Conservation (phyloP, 1,284 basidiomycete species). For the Lentinula novae-zelandiae region DNA sequence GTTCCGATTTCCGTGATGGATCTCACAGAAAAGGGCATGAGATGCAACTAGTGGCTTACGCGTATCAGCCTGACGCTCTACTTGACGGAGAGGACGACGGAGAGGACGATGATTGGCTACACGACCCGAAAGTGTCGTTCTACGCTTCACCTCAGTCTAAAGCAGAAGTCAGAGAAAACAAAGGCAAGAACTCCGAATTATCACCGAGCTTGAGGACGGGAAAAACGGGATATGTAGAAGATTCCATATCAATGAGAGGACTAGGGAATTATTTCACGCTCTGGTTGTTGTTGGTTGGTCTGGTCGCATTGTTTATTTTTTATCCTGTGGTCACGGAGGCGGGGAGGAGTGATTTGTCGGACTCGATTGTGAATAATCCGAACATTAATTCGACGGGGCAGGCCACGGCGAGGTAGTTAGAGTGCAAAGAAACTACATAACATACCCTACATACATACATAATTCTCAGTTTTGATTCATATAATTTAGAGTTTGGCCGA, state of each 20-base stretch:
- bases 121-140: constrained; percentile 1
- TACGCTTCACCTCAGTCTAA: not conserved
- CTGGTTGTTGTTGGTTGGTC: not conserved
- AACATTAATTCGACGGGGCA: constrained; percentile 1
- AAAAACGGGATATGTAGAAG: not conserved
- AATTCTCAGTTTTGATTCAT: too few relatives aligned
- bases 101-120: constrained; percentile 2
- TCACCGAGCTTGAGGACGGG: too few relatives aligned
- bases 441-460: too few relatives aligned
- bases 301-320: constrained; percentile 3
- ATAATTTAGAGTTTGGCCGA: too few relatives aligned
- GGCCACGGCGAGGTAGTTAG: not conserved
- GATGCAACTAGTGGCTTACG: not conserved
- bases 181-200: too few relatives aligned
- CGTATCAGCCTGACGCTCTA: not conserved
- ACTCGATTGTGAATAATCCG: constrained; percentile 1
- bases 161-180: not conserved
- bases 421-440: too few relatives aligned
- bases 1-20: not conserved
- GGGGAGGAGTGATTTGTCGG: not conserved
- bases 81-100: not conserved
- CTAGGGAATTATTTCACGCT: not conserved
- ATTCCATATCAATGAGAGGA: not conserved
- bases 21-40: not conserved
- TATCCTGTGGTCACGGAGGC: not conserved